Evolutionary conservation across 1,139 yeast species (phyloP).

Genomic region (Debaryomycetaceae sp.): DNA sequence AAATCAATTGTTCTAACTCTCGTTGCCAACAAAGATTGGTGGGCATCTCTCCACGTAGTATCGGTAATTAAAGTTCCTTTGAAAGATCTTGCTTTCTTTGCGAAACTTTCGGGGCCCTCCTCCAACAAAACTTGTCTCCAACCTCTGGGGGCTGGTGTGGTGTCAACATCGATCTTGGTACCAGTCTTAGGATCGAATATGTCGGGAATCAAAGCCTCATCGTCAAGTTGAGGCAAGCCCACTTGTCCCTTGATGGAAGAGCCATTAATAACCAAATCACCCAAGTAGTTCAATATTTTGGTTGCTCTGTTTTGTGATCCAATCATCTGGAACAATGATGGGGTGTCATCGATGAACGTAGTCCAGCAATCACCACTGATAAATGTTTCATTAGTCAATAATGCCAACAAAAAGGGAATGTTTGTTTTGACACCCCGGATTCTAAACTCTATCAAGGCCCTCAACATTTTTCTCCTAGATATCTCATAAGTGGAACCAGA

Average conservation of each 20-base stretch:
- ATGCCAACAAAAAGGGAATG: slow-evolving; percentile 92
- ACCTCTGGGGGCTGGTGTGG: slow-evolving; percentile 64
- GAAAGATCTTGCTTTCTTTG: slow-evolving; percentile 77
- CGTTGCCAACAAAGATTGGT: slow-evolving; percentile 96
- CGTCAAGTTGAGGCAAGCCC: slow-evolving; percentile 78
- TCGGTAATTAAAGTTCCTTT: slow-evolving; percentile 93
- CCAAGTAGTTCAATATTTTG: slow-evolving; percentile 82
- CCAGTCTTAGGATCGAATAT: slow-evolving; percentile 60
- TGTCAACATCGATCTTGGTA: slow-evolving; percentile 52
- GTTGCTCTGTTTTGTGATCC: slow-evolving; percentile 96
- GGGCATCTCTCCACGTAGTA: slow-evolving; percentile 99
- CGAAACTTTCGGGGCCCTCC: slow-evolving; percentile 86
- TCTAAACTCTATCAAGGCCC: slow-evolving; percentile 95
- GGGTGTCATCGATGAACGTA: slow-evolving; percentile 97
- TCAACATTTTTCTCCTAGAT: slow-evolving; percentile 93
- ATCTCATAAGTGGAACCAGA: slow-evolving; percentile 96
- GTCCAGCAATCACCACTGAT: slow-evolving; percentile 94
- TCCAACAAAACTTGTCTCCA: slow-evolving; percentile 87
- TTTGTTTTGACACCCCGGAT: slow-evolving; percentile 98
- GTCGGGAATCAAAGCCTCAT: slow-evolving; percentile 73
- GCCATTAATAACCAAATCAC: slow-evolving; percentile 92
- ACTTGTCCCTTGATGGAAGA: slow-evolving; percentile 93
- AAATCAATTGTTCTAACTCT: slow-evolving; percentile 94
- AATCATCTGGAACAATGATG: slow-evolving; percentile 91
- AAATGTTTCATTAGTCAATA: slow-evolving; percentile 88